phyloP scores from a whole-genome alignment of 2,329 filamentous ascomycete genomes.

The Fusarium vanettenii region DNA sequence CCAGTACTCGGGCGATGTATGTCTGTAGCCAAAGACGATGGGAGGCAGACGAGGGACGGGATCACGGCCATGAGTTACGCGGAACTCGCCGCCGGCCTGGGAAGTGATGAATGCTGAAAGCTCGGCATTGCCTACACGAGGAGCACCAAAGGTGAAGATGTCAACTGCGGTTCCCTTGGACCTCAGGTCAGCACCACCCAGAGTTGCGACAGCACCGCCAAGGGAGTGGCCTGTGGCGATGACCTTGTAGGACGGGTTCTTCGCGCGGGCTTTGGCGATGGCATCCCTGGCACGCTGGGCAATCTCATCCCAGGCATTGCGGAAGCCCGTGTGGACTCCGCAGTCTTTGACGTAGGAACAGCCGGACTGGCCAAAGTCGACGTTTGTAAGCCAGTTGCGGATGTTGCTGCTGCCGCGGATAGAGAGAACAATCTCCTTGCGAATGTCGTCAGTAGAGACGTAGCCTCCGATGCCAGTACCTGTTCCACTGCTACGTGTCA shows the following conservation, averaged over 20 bases:
- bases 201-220: conserved; percentile 71
- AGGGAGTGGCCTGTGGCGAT: conserved; percentile 76
- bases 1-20: conserved; percentile 79
- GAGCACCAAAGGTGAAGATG: conserved; percentile 75
- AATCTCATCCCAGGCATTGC: conserved; percentile 68
- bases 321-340: conserved; percentile 68
- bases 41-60: conserved; percentile 76
- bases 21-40: conserved; percentile 69
- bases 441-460: conserved; percentile 61
- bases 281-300: conserved; percentile 53
- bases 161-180: conserved; percentile 58
- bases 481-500: conserved; percentile 49
- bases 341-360: conserved; percentile 56
- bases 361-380: conserved; percentile 46
- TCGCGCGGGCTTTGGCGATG: conserved; percentile 55
- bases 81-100: conserved; percentile 66
- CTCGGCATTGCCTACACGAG: conserved; percentile 70
- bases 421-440: conserved; percentile 67
- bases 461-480: conserved; percentile 62
- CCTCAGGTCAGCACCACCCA: conserved; percentile 69
- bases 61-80: conserved; percentile 75
- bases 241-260: conserved; percentile 64
- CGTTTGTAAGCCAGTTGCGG: conserved; percentile 72
- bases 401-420: conserved; percentile 69
- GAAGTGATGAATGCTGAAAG: conserved; percentile 65